Evolutionary conservation across 148 eudicot genomes (phyloP), one percentile per base, ranked within the genome.

Genomic region (Spergularia marina): DNA sequence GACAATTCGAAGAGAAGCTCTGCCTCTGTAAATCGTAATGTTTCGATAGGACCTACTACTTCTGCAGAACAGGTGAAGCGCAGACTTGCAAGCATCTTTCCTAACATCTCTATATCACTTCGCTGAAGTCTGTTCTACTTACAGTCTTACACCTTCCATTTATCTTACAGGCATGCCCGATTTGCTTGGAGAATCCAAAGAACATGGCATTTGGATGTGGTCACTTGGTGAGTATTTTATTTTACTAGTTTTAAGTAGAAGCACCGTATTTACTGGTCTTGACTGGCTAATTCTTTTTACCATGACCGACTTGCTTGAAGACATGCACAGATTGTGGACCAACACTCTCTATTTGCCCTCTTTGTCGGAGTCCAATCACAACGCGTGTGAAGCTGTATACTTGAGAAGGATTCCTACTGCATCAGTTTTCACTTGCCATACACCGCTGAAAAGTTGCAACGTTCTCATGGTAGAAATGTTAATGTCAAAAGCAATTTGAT

Each of bases 141-240:
- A 30, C 18, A 36, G 23, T 76, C 70, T 67, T 49, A 30, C 36
- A 30, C 36, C 36, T 30, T 30, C 36, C 3, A 34, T 55, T 76
- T 67, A 9, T 75, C 73, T 53, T 78, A 23, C 41, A 91, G 94
- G 85, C 63, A 34, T 91, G 97, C 52, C 97, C 97, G n/a, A 88
- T 91, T 73, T 91, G 97, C 86, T 79, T 89, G 81, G 86, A 89
- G 47, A 89, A 86, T 69, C 85, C 86, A 7, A 91, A 86, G 84
- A 84, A 89, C 84, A 87, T 91, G 94, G 93, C 97, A 77, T 91
- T 91, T 78, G 94, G 89, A 54, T 91, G 97, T 47, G 97, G 97
- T 81, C 97, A 91, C 76, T 70, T 86, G 90, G 97, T 91, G 85
- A 85, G 89, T 76, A 58, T 65, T 56, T 56, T 12, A 30, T 41